phyloP scores from a whole-genome alignment of 1,284 basidiomycete genomes.

The Malassezia yamatoensis region DNA sequence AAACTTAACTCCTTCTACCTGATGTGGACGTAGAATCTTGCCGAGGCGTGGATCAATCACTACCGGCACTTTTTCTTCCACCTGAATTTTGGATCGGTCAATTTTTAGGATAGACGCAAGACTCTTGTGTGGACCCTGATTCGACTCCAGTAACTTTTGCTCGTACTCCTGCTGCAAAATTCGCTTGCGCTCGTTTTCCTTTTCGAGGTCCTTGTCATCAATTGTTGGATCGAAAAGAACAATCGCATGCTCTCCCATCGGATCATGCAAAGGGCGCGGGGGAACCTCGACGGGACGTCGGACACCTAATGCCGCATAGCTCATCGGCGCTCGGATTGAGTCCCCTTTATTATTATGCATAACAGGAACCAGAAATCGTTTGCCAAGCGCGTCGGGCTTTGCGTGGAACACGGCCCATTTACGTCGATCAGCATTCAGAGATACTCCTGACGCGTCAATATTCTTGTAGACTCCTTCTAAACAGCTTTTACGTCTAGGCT shows the following conservation, averaged over 20 bases:
- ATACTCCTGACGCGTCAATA: conserved; percentile 41
- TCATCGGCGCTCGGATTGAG: conserved; percentile 57
- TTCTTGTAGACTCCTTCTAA: conserved; percentile 43
- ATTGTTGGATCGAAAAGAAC: conserved; percentile 94
- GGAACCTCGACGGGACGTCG: conserved; percentile 71
- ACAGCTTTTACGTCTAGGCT: conserved; percentile 19
- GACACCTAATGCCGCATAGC: conserved; percentile 72
- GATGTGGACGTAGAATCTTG: conserved; percentile 52
- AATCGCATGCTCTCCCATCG: conserved; percentile 94
- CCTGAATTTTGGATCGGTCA: conserved; percentile 27
- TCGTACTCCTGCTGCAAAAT: conserved; percentile 22
- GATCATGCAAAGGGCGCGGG: conserved; percentile 85
- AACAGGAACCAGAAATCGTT: conserved; percentile 69
- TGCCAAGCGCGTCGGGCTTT: conserved; percentile 31
- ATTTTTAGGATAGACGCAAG: conserved; percentile 69
- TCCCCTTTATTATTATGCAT: conserved; percentile 71
- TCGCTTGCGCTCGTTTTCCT: conserved; percentile 25
- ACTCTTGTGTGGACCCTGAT: conserved; percentile 71
- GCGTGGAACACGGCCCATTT: conserved; percentile 36
- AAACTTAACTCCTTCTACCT: conserved; percentile 77
- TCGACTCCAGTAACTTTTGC: neutral
- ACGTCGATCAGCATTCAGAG: conserved; percentile 36
- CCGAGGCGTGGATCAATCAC: conserved; percentile 83
- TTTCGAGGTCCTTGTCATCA: conserved; percentile 54
- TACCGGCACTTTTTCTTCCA: conserved; percentile 72